A percentile compares a stretch with the other conserved stretches of the same genome.
Conservation (phyloP, 768 basidiomycete genomes). For the Pulveroboletus sp. region DNA sequence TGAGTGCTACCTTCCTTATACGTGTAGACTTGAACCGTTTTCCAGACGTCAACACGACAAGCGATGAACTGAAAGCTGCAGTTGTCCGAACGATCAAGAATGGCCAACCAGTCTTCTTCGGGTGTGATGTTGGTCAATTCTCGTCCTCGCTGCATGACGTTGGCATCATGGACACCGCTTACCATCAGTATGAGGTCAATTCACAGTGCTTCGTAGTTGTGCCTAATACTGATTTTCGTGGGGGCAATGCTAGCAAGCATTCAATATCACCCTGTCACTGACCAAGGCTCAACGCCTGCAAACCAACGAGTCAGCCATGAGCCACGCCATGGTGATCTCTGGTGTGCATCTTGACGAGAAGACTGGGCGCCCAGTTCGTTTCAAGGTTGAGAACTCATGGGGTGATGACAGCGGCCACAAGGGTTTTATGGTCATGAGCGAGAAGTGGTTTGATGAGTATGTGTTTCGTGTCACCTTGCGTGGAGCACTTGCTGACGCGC, state of each 20-base stretch:
- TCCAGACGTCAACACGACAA: conserved; percentile 85
- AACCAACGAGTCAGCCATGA: conserved; percentile 85
- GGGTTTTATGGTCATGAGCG: conserved; percentile 91
- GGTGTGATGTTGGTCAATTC: conserved; percentile 91
- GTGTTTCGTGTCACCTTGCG: conserved; percentile 25
- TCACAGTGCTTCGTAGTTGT: not conserved
- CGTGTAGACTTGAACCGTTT: not conserved
- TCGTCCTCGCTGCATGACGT: conserved; percentile 48
- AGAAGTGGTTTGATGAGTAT: conserved; percentile 87
- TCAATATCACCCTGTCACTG: conserved; percentile 74
- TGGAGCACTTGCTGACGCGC: conserved; percentile 1
- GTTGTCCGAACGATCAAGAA: conserved; percentile 85
- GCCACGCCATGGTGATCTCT: conserved; percentile 85
- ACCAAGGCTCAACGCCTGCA: conserved; percentile 83
- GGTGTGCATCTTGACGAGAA: conserved; percentile 79
- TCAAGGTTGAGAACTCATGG: conserved; percentile 98
- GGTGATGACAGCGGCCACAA: conserved; percentile 70
- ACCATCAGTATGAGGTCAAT: conserved; percentile 76
- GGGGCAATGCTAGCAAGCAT: conserved; percentile 53
- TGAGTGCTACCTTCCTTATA: conserved; percentile 33
- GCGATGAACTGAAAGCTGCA: conserved; percentile 72
- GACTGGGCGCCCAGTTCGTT: conserved; percentile 73
- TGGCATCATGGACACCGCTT: conserved; percentile 83
- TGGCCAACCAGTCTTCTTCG: conserved; percentile 90
- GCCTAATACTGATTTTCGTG: conserved; percentile 2